Percentiles rank a stretch among this genome's conserved stretches.
Evolutionary conservation across 2,329 filamentous ascomycete species (phyloP).

Genomic region (Xylariaceae sp.): DNA sequence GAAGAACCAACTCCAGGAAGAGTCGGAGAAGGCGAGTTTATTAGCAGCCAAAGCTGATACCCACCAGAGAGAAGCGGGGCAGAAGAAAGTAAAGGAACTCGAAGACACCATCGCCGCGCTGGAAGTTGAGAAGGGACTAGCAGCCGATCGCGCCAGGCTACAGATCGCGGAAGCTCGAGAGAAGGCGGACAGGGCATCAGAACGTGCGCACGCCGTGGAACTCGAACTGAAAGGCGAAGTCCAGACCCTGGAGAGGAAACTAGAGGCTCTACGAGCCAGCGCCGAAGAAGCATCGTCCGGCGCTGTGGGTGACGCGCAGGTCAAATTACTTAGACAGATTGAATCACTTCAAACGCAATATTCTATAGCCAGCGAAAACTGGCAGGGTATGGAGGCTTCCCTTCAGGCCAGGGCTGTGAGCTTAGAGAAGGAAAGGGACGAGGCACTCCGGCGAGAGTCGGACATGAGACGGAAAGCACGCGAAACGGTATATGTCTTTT

Average conservation of each 20-base stretch:
- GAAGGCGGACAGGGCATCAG: constrained; percentile 65
- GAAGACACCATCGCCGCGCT: constrained; percentile 58
- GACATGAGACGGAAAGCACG: constrained; percentile 86
- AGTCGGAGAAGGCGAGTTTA: constrained; percentile 59
- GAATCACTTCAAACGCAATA: constrained; percentile 96
- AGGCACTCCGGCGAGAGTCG: constrained; percentile 73
- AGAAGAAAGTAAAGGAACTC: constrained; percentile 45
- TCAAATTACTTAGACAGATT: constrained; percentile 86
- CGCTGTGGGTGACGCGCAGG: constrained; percentile 73
- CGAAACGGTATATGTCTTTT: constrained; percentile 68
- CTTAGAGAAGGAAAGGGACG: constrained; percentile 87
- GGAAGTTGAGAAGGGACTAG: constrained; percentile 71
- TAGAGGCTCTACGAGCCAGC: constrained; percentile 78
- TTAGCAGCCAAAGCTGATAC: constrained; percentile 62
- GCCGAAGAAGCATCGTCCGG: constrained; percentile 88
- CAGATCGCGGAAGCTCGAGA: constrained; percentile 69
- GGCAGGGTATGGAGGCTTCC: constrained; percentile 91
- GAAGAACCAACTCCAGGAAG: constrained; percentile 62
- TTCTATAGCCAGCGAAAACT: constrained; percentile 89
- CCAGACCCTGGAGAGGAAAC: constrained; percentile 74
- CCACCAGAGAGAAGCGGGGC: constrained; percentile 62
- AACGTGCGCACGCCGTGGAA: constrained; percentile 63
- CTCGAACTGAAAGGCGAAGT: constrained; percentile 75
- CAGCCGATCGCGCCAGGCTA: constrained; percentile 58
- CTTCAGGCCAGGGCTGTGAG: constrained; percentile 69